Conservation (phyloP, 2,329 filamentous ascomycete genomes). For the Neonectria sp. region DNA sequence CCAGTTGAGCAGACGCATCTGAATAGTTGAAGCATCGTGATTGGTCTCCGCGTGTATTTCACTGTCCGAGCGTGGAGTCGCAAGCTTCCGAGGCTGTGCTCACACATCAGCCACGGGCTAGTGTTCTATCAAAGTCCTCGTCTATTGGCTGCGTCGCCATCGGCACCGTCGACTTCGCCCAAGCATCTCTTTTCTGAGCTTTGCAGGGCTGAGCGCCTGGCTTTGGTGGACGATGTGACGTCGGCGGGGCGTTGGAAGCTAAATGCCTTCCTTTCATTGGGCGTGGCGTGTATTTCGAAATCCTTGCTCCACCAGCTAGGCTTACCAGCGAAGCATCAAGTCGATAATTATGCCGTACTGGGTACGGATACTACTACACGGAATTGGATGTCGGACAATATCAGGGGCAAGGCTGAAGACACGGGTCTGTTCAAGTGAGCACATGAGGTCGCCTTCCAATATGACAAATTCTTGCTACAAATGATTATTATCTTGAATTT, state of each 20-base stretch:
- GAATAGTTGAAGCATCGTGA: background rate
- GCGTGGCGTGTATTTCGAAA: background rate
- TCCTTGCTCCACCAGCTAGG: background rate
- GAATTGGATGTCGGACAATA: background rate
- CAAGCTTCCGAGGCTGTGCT: background rate
- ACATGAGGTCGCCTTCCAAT: too few species aligned
- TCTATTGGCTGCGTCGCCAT: background rate
- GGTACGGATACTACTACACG: background rate
- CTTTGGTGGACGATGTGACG: background rate
- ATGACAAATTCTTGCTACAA: too few species aligned
- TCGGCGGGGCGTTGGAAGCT: background rate
- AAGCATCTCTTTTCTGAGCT: background rate
- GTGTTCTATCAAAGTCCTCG: too few species aligned
- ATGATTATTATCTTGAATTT: too few species aligned
- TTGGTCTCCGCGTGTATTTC: background rate
- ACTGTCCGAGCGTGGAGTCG: background rate
- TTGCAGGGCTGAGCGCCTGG: background rate
- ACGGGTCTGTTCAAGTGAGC: too few species aligned
- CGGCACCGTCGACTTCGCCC: background rate
- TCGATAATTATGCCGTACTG: background rate
- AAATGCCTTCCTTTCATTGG: background rate
- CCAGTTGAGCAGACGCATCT: background rate
- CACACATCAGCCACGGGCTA: background rate
- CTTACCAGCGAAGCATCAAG: background rate
- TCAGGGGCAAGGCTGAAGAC: too few species aligned